These are phyloP conservation scores for Heliamphora pulchella DNA, from an alignment of 179 eudicot species.

Conservation along the genomic window DNA sequence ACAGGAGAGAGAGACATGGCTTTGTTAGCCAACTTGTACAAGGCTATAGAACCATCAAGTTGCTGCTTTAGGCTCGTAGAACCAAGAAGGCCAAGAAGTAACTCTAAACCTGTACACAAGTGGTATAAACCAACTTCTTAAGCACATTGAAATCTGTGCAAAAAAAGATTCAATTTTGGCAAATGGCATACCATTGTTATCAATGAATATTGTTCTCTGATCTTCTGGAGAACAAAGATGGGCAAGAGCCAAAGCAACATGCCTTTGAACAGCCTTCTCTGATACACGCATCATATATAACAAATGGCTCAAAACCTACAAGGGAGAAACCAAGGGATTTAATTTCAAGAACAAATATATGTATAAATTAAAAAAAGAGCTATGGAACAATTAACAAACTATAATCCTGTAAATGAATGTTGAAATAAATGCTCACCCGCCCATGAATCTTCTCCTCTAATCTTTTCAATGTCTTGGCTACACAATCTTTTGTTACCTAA, in stretches of 20 bases:
- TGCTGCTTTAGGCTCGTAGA: slow-evolving; percentile 64
- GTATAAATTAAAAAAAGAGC: neutral
- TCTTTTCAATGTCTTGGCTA: slow-evolving; percentile 82
- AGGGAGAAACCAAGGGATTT: neutral
- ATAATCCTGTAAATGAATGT: neutral
- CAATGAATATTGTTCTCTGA: slow-evolving; percentile 62
- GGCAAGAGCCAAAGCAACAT: slow-evolving; percentile 85
- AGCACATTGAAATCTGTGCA: neutral
- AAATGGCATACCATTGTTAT: slow-evolving; percentile 38
- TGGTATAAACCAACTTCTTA: neutral
- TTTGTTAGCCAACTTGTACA: slow-evolving; percentile 68
- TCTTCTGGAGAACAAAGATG: slow-evolving; percentile 87
- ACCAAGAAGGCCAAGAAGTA: slow-evolving; percentile 71
- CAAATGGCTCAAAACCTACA: slow-evolving; percentile 68
- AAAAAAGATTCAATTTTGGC: neutral
- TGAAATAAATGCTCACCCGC: slow-evolving; percentile 44
- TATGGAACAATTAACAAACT: neutral
- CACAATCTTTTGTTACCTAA: slow-evolving; percentile 90
- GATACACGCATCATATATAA: slow-evolving; percentile 71
- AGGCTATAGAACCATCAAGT: slow-evolving; percentile 61
- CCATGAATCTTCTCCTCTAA: slow-evolving; percentile 95
- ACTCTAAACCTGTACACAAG: slow-evolving; percentile 45
- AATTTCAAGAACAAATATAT: slow-evolving; percentile 5
- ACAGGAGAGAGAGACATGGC: slow-evolving; percentile 58
- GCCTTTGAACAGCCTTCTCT: slow-evolving; percentile 60